A percentile compares a stretch with the other conserved stretches of the same genome.
Evolutionary conservation across 177 flowering plant species (phyloP).

Genomic region (Vitis hybrid): DNA sequence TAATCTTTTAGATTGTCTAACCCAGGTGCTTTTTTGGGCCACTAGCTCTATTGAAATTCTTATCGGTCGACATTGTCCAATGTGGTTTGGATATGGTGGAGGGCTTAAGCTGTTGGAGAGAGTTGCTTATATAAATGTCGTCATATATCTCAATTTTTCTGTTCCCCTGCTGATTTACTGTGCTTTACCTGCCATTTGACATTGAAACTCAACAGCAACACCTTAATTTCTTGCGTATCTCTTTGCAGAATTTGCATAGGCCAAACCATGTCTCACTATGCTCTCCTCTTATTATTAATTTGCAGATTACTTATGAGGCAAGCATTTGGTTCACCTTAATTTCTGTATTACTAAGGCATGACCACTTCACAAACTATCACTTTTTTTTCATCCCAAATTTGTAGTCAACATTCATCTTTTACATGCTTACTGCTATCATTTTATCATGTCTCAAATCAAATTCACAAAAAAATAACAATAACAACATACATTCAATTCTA

Average conservation of each 20-base stretch:
- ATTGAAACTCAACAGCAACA: background rate
- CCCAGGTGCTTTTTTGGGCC: slow-evolving; percentile 22
- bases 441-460: too few species aligned
- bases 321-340: slow-evolving; percentile 7
- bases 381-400: too few species aligned
- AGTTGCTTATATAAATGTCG: slow-evolving; percentile 20
- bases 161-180: slow-evolving; percentile 16
- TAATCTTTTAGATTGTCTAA: slow-evolving; percentile 20
- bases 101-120: slow-evolving; percentile 22
- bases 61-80: slow-evolving; percentile 22
- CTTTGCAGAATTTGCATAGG: background rate
- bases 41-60: slow-evolving; percentile 18
- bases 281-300: too few species aligned
- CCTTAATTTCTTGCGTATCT: background rate
- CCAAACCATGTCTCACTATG: too few species aligned
- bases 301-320: slow-evolving; percentile 17
- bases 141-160: slow-evolving; percentile 15
- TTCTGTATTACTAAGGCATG: too few species aligned
- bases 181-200: slow-evolving; percentile 15
- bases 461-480: too few species aligned
- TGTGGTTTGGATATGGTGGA: slow-evolving; percentile 26
- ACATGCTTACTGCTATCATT: too few species aligned
- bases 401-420: too few species aligned
- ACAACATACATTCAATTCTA: too few species aligned
- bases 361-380: too few species aligned